Percentiles rank a stretch among this genome's conserved stretches.
phyloP scores from a whole-genome alignment of 805 yeast species.

The Candida ortonii region DNA sequence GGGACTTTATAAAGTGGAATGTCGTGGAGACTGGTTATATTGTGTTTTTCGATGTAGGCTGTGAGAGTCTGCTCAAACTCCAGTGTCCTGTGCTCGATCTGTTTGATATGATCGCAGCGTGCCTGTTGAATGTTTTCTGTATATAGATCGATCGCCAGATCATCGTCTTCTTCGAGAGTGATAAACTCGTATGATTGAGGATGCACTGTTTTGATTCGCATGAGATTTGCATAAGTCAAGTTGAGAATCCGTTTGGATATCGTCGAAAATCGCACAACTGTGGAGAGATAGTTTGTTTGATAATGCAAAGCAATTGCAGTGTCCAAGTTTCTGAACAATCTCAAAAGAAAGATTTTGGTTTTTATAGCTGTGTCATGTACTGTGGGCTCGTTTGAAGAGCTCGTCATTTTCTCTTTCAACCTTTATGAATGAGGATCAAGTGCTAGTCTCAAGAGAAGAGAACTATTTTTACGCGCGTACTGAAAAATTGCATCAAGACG shows the following conservation, averaged over 20 bases:
- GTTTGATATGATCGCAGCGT: slow-evolving; percentile 15
- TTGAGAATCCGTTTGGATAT: slow-evolving; percentile 16
- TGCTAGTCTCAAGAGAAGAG: not conserved
- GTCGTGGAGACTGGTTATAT: slow-evolving; percentile 4
- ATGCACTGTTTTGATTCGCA: slow-evolving; percentile 17
- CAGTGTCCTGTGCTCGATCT: slow-evolving; percentile 9
- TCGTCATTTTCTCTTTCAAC: not conserved
- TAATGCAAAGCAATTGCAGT: slow-evolving; percentile 22
- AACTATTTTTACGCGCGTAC: not conserved
- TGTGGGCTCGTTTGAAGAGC: slow-evolving; percentile 1
- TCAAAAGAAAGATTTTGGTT: slow-evolving; percentile 2
- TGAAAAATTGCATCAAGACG: not conserved
- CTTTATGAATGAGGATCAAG: not conserved
- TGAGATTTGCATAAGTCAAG: slow-evolving; percentile 10
- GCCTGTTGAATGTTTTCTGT: slow-evolving; percentile 2
- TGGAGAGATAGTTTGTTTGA: slow-evolving; percentile 23
- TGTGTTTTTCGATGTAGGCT: slow-evolving; percentile 4
- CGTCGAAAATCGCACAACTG: slow-evolving; percentile 15
- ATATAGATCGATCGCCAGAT: slow-evolving; percentile 18
- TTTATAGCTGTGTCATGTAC: slow-evolving; percentile 5
- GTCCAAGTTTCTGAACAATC: slow-evolving; percentile 18
- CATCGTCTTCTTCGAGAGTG: slow-evolving; percentile 12
- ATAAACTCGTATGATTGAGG: slow-evolving; percentile 17
- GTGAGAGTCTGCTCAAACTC: slow-evolving; percentile 8
- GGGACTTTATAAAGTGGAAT: slow-evolving; percentile 11